These are phyloP conservation scores for Dryadomyces sulphureus DNA, from an alignment of 2,329 filamentous ascomycete species.

Conservation along the genomic window DNA sequence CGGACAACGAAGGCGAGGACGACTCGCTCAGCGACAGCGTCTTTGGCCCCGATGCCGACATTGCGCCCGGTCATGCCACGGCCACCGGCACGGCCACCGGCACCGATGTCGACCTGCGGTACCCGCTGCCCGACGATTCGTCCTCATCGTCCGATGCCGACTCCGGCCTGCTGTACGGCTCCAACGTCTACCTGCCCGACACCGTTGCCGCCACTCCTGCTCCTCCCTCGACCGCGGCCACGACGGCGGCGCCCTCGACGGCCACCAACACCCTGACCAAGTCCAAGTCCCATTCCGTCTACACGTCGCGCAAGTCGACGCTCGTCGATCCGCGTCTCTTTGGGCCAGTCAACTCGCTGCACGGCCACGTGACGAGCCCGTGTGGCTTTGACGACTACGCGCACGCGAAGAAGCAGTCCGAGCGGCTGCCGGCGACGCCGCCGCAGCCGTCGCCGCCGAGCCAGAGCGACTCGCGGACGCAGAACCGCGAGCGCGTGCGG, in stretches of 20 bases:
- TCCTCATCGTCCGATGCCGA: constrained; percentile 16
- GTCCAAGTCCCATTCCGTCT: background rate
- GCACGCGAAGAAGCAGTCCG: constrained; percentile 12
- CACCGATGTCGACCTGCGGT: constrained; percentile 12
- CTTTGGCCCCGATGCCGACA: constrained; percentile 25
- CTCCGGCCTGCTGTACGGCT: constrained; percentile 29
- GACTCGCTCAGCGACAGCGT: constrained; percentile 24
- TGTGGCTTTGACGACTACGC: constrained; percentile 37
- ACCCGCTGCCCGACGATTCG: background rate
- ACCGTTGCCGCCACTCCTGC: constrained; percentile 1
- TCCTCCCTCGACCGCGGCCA: background rate
- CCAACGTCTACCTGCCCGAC: constrained; percentile 12
- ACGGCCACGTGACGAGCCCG: constrained; percentile 37
- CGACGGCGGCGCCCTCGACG: background rate
- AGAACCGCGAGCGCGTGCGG: background rate
- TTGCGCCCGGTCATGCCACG: constrained; percentile 9
- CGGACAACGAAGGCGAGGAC: constrained; percentile 25
- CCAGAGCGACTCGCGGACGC: constrained; percentile 8
- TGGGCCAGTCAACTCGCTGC: constrained; percentile 46
- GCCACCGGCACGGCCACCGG: constrained; percentile 4
- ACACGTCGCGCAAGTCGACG: constrained; percentile 24
- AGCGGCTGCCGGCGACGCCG: background rate
- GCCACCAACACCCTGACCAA: background rate
- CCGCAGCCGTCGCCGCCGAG: constrained; percentile 6
- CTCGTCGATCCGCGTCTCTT: constrained; percentile 44